phyloP scores from a whole-genome alignment of 106 monocot species.

The Vanilla planifolia region DNA sequence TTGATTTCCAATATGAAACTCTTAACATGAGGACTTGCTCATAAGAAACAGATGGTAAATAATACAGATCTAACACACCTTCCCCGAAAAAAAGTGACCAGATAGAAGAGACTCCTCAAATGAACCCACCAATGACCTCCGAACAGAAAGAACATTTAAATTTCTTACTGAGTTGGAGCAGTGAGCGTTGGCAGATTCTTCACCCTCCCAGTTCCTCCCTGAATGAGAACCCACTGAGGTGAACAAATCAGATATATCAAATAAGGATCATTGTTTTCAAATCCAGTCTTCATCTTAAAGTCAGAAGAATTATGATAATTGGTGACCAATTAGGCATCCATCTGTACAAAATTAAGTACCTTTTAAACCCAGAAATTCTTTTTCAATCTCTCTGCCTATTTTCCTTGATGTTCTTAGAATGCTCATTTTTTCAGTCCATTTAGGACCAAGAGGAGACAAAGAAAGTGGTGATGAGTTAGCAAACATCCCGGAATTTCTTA shows the following conservation, averaged over 20 bases:
- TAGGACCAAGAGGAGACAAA: constrained; percentile 90
- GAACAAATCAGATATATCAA: constrained; percentile 36
- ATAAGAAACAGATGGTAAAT: not conserved
- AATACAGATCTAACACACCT: constrained; percentile 50
- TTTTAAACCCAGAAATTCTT: constrained; percentile 20
- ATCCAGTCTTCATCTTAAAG: constrained; percentile 9
- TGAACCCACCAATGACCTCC: constrained; percentile 92
- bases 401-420: constrained; percentile 13
- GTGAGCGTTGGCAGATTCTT: constrained; percentile 22
- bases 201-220: constrained; percentile 12
- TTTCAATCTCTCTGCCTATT: constrained; percentile 27
- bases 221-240: constrained; percentile 10
- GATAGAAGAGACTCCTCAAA: constrained; percentile 99
- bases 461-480: constrained; percentile 56
- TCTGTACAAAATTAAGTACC: constrained; percentile 11
- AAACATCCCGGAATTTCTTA: constrained; percentile 9
- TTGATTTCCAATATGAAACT: not conserved
- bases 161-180: constrained; percentile 29
- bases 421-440: constrained; percentile 54
- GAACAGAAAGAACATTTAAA: constrained; percentile 33
- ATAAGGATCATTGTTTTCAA: constrained; percentile 19
- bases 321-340: constrained; percentile 11
- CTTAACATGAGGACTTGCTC: not conserved
- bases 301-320: constrained; percentile 15
- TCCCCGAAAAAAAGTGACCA: constrained; percentile 61